Evolutionary conservation across 345 rosid genomes (phyloP), one percentile per base, ranked within the genome.

Genomic region (Excoecaria agallocha): DNA sequence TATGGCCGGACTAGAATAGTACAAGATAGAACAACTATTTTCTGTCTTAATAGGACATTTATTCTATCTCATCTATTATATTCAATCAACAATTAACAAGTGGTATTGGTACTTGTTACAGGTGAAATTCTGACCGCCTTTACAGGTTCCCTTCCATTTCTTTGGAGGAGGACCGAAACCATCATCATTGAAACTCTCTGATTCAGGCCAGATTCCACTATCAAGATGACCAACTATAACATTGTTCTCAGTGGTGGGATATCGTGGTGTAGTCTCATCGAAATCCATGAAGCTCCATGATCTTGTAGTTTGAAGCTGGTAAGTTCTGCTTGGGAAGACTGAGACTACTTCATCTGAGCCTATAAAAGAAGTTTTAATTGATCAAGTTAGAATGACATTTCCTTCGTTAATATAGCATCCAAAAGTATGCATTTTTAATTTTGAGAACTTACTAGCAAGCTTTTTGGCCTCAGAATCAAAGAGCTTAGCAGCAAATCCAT

Each of bases 261-360:
- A 70, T 8, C 70, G 37, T 3, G 61, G 66, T 0, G 75, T 73
- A 4, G 24, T 73, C 8, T 20, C 72, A 24, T 58, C 69, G n/a
- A 86, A 58, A 5, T 87, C 91, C 78, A 88, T 67, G 73, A 87
- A 87, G 71, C 86, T 84, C 94, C 94, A 88, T 30, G 61, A 57
- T 57, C 82, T 61, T 50, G 92, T 85, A 0, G 92, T 88, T 1
- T 70, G 87, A 50, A 80, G 85, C 15, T 85, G 75, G 10, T 68
- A 39, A 12, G 35, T 80, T 25, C 6, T 72, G 56, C 30, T 57
- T 57, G 61, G 61, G 35, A 57, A 57, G 30, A 57, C 61, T 1
- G 61, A 57, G 12, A 57, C 12, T 6, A 57, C 61, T 57, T 72
- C 84, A 22, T 80, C 49, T 80, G 76, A 75, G 24, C 74, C 87